phyloP scores from a whole-genome alignment of 1,284 basidiomycete genomes.

The Earliella scabrosa region DNA sequence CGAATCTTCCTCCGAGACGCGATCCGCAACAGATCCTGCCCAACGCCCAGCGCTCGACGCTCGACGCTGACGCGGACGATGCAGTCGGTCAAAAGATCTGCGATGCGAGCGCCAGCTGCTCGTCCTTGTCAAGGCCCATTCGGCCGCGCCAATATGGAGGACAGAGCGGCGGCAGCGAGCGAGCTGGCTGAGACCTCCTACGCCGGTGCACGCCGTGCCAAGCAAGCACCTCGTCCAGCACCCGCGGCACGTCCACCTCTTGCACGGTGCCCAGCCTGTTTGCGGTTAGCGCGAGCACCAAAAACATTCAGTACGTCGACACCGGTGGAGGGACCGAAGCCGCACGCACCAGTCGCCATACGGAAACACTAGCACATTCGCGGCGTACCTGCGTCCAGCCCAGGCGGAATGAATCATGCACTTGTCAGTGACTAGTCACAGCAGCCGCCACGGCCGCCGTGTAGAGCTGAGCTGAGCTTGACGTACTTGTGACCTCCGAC shows the following conservation, averaged over 20 bases:
- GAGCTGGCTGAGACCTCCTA: conserved; percentile 9
- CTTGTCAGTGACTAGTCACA: no score
- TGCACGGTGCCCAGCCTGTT: conserved; percentile 64
- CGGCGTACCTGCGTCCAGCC: conserved; percentile 66
- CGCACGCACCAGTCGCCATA: conserved; percentile 71
- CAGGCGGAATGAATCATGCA: neutral
- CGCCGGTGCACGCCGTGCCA: conserved; percentile 28
- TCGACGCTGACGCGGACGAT: no score
- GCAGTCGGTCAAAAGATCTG: neutral
- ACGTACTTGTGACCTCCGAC: conserved; percentile 86
- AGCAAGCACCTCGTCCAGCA: conserved; percentile 55
- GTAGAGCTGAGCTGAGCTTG: neutral
- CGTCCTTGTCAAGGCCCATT: conserved; percentile 69
- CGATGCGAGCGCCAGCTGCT: conserved; percentile 51
- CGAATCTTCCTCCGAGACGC: no score
- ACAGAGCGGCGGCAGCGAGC: conserved; percentile 39
- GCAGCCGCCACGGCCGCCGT: no score
- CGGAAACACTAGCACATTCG: conserved; percentile 78
- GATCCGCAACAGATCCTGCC: no score
- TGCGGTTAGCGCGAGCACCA: neutral
- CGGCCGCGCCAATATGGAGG: conserved; percentile 72
- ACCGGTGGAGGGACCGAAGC: neutral
- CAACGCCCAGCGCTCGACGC: no score
- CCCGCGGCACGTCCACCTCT: conserved; percentile 54
- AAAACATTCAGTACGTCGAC: no score